Evolutionary conservation across 805 yeast genomes (phyloP).

Genomic region (Lipomyces chichibuensis): DNA sequence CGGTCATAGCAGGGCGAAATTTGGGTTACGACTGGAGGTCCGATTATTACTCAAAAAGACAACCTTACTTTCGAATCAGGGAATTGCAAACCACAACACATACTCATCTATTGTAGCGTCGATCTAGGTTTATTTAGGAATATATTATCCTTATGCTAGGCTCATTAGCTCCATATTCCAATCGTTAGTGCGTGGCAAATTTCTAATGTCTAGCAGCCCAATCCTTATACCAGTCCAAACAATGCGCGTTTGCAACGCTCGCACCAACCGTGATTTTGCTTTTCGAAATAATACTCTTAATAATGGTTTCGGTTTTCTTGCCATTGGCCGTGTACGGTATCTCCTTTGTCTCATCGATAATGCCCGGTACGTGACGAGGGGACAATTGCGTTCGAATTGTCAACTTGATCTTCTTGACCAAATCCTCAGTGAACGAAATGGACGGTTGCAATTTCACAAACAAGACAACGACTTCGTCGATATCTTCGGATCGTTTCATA

Average conservation of each 20-base stretch:
- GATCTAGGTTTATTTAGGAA: not conserved
- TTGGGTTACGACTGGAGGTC: not conserved
- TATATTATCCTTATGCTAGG: not conserved
- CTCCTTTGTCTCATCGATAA: constrained; percentile 34
- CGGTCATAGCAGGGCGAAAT: not conserved
- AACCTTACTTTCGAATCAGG: not conserved
- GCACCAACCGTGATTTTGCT: constrained; percentile 34
- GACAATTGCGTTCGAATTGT: constrained; percentile 34
- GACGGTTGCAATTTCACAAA: constrained; percentile 32
- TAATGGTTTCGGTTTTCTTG: constrained; percentile 37
- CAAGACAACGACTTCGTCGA: constrained; percentile 36
- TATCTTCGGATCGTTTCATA: constrained; percentile 31
- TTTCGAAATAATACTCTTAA: constrained; percentile 34
- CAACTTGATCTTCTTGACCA: constrained; percentile 17
- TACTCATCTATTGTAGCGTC: not conserved
- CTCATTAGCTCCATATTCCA: not conserved
- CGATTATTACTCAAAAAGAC: not conserved
- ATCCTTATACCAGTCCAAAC: constrained; percentile 33
- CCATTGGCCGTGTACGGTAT: constrained; percentile 39
- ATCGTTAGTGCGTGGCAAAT: not conserved
- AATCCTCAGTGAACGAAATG: constrained; percentile 15
- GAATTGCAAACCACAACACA: not conserved
- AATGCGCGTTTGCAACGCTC: constrained; percentile 37
- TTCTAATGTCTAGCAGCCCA: constrained; percentile 34
- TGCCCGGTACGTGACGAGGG: constrained; percentile 37